A percentile compares a stretch with the other conserved stretches of the same genome.
Evolutionary conservation across 2,329 filamentous ascomycete genomes (phyloP).

Genomic region (Leptographium wingfieldii): DNA sequence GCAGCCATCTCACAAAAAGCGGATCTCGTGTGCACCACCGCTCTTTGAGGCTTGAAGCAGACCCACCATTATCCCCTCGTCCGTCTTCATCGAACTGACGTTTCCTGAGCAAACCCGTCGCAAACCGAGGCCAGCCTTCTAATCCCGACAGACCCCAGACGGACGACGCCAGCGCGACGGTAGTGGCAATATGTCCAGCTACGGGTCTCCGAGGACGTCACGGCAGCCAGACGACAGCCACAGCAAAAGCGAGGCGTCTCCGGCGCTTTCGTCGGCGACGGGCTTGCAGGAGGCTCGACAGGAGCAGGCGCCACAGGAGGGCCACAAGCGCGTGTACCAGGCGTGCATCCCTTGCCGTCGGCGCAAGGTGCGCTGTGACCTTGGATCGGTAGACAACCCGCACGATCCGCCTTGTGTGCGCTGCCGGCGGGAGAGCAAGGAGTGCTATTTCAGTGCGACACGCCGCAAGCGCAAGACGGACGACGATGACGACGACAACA

Average conservation of each 20-base stretch:
- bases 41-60: background rate
- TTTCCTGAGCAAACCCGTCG: constrained; percentile 13
- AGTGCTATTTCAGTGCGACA: constrained; percentile 94
- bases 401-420: constrained; percentile 87
- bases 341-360: constrained; percentile 50
- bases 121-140: constrained; percentile 17
- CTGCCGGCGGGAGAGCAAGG: constrained; percentile 87
- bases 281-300: background rate
- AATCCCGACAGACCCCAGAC: constrained; percentile 7
- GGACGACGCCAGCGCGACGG: background rate
- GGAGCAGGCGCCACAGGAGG: constrained; percentile 8
- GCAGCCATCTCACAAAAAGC: too few species aligned
- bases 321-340: constrained; percentile 48
- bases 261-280: background rate
- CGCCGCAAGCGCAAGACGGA: constrained; percentile 77
- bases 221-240: constrained; percentile 3
- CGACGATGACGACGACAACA: constrained; percentile 51
- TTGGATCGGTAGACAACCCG: constrained; percentile 78
- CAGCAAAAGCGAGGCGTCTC: background rate
- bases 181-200: constrained; percentile 16
- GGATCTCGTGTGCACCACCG: background rate
- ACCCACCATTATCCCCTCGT: background rate
- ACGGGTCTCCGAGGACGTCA: constrained; percentile 9
- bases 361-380: constrained; percentile 49
- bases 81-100: background rate